Evolutionary conservation across 768 basidiomycete genomes (phyloP).

Genomic region (Auriscalpium microsporum): DNA sequence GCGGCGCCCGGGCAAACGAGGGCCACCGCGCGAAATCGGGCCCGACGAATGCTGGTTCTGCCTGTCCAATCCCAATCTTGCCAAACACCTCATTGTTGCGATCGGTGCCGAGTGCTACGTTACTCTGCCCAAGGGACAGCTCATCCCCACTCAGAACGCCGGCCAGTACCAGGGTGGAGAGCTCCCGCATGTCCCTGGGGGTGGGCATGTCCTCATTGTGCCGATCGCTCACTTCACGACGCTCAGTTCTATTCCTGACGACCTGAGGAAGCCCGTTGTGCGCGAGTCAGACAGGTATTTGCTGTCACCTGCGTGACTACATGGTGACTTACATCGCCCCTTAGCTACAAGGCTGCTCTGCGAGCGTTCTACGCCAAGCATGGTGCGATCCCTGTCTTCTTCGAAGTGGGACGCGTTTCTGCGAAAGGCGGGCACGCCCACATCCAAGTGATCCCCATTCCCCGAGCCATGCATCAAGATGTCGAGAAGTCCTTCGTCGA

Average conservation of each 20-base stretch:
- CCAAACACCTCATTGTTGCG: slow-evolving; percentile 91
- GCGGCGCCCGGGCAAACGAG: slow-evolving; percentile 32
- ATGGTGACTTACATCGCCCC: background rate
- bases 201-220: slow-evolving; percentile 91
- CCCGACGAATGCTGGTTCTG: slow-evolving; percentile 99
- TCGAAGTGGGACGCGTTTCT: slow-evolving; percentile 79
- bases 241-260: slow-evolving; percentile 69
- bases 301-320: background rate
- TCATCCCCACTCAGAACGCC: slow-evolving; percentile 69
- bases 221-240: slow-evolving; percentile 93
- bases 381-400: slow-evolving; percentile 61
- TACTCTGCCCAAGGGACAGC: slow-evolving; percentile 93
- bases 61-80: slow-evolving; percentile 84
- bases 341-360: slow-evolving; percentile 74
- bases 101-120: slow-evolving; percentile 93
- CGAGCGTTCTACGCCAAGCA: slow-evolving; percentile 63
- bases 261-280: slow-evolving; percentile 65
- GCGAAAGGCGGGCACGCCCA: slow-evolving; percentile 93
- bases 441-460: slow-evolving; percentile 78
- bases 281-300: slow-evolving; percentile 71
- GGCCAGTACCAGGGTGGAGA: slow-evolving; percentile 30
- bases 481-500: slow-evolving; percentile 64
- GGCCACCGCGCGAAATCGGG: slow-evolving; percentile 68
- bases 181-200: slow-evolving; percentile 66
- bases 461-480: slow-evolving; percentile 47